Percentiles rank a stretch among this genome's conserved stretches.
phyloP scores from a whole-genome alignment of 352 stramenopile genomes.

The Phytophthora fragariae region DNA sequence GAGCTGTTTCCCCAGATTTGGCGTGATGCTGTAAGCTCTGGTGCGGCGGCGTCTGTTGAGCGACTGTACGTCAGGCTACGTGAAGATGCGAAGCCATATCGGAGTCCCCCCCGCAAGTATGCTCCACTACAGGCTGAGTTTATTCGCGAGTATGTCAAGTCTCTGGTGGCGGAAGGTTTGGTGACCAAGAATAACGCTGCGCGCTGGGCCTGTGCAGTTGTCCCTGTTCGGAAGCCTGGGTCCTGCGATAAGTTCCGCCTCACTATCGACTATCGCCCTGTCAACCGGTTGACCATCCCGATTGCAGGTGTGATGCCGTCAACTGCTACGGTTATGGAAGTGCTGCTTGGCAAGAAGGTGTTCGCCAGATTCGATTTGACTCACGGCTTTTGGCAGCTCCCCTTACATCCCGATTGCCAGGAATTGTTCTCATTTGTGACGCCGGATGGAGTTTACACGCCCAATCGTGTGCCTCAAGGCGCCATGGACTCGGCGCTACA shows the following conservation, averaged over 20 bases:
- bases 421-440: not conserved
- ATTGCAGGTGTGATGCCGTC: not conserved
- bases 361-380: not conserved
- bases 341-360: not conserved
- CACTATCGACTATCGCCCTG: not conserved
- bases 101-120: slow-evolving; percentile 4
- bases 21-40: not conserved
- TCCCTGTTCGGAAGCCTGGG: slow-evolving; percentile 2
- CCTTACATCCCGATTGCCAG: not conserved
- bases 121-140: slow-evolving; percentile 11
- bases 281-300: not conserved
- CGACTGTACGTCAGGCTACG: not conserved
- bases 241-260: not conserved
- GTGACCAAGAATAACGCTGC: slow-evolving; percentile 7
- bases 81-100: not conserved
- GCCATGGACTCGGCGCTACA: slow-evolving; percentile 7
- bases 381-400: not conserved
- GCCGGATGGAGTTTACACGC: not conserved
- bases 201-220: slow-evolving; percentile 7
- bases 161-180: slow-evolving; percentile 3
- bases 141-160: slow-evolving; percentile 18
- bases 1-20: not conserved
- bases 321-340: not conserved
- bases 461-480: slow-evolving; percentile 2
- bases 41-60: not conserved